Conservation (phyloP, 2,329 filamentous ascomycete species). For the Cordyceps farinosa region DNA sequence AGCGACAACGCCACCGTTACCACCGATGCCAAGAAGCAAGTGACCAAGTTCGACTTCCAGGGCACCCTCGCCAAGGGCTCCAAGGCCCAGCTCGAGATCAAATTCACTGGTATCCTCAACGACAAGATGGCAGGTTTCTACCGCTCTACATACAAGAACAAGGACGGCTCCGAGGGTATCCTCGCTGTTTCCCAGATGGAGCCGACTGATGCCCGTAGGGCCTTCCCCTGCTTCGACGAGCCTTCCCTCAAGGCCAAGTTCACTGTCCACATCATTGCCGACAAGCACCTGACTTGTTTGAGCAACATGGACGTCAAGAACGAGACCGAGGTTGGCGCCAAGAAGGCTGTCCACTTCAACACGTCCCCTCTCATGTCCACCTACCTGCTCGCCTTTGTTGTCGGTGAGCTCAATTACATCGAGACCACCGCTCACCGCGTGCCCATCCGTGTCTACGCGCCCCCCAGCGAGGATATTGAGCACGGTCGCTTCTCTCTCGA, state of each 20-base stretch:
- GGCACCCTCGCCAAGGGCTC: slow-evolving; percentile 68
- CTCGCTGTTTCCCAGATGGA: slow-evolving; percentile 95
- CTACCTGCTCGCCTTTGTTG: slow-evolving; percentile 89
- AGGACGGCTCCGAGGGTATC: slow-evolving; percentile 73
- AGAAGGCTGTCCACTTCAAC: slow-evolving; percentile 87
- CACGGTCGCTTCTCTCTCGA: slow-evolving; percentile 88
- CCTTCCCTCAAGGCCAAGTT: slow-evolving; percentile 91
- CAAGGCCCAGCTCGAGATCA: slow-evolving; percentile 61
- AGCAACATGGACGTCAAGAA: slow-evolving; percentile 95
- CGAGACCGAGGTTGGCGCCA: slow-evolving; percentile 68
- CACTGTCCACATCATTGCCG: slow-evolving; percentile 84
- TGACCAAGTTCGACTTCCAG: slow-evolving; percentile 75
- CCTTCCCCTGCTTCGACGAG: slow-evolving; percentile 96
- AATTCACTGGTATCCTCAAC: slow-evolving; percentile 75
- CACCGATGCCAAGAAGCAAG: slow-evolving; percentile 76
- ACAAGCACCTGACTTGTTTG: slow-evolving; percentile 84
- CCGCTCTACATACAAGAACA: slow-evolving; percentile 84
- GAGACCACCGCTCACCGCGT: slow-evolving; percentile 90
- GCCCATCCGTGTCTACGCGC: slow-evolving; percentile 90
- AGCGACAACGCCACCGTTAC: slow-evolving; percentile 52
- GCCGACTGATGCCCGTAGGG: slow-evolving; percentile 85
- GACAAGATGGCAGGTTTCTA: slow-evolving; percentile 99
- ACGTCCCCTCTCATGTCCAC: slow-evolving; percentile 93
- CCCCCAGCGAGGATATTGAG: slow-evolving; percentile 83
- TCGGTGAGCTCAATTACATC: slow-evolving; percentile 90